phyloP scores from a whole-genome alignment of 1,284 basidiomycete species.

The Boletus smithii region DNA sequence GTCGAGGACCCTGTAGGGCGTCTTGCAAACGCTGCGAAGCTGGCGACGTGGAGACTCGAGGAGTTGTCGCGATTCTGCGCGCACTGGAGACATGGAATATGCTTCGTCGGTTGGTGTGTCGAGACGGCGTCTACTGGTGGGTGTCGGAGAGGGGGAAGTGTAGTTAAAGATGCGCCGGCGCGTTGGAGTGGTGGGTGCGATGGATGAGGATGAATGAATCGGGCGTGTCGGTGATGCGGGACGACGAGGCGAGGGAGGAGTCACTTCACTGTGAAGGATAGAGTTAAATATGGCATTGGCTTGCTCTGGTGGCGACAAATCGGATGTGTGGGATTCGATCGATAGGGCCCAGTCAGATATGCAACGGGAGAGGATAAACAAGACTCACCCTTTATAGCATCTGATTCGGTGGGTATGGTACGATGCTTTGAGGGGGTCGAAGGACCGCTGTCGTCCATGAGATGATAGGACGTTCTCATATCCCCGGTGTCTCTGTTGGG shows the following conservation, averaged over 20 bases:
- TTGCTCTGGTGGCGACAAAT: slow-evolving; percentile 51
- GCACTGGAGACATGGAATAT: slow-evolving; percentile 89
- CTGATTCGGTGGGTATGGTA: slow-evolving; percentile 74
- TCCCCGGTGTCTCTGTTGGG: slow-evolving; percentile 69
- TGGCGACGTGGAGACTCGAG: slow-evolving; percentile 82
- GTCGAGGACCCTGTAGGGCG: slow-evolving; percentile 96
- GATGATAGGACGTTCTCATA: slow-evolving; percentile 72
- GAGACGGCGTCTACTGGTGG: slow-evolving; percentile 53
- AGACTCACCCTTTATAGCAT: slow-evolving; percentile 65
- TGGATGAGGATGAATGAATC: slow-evolving; percentile 34
- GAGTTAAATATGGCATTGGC: slow-evolving; percentile 74
- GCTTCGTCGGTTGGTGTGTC: slow-evolving; percentile 78
- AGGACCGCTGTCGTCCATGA: slow-evolving; percentile 65
- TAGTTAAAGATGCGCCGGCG: slow-evolving; percentile 67
- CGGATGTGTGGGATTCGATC: slow-evolving; percentile 6
- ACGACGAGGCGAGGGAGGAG: slow-evolving; percentile 60
- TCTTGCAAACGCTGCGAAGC: slow-evolving; percentile 85
- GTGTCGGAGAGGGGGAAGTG: slow-evolving; percentile 53
- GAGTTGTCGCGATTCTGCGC: slow-evolving; percentile 78
- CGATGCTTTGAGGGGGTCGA: slow-evolving; percentile 66
- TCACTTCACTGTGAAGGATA: slow-evolving; percentile 72
- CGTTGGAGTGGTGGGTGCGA: slow-evolving; percentile 59
- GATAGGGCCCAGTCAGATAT: slow-evolving; percentile 3
- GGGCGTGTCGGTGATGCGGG: slow-evolving; percentile 60
- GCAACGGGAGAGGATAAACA: neutral